Percentiles rank a stretch among this genome's conserved stretches.
phyloP scores from a whole-genome alignment of 257 asterid species.

The Scutellaria barbata region DNA sequence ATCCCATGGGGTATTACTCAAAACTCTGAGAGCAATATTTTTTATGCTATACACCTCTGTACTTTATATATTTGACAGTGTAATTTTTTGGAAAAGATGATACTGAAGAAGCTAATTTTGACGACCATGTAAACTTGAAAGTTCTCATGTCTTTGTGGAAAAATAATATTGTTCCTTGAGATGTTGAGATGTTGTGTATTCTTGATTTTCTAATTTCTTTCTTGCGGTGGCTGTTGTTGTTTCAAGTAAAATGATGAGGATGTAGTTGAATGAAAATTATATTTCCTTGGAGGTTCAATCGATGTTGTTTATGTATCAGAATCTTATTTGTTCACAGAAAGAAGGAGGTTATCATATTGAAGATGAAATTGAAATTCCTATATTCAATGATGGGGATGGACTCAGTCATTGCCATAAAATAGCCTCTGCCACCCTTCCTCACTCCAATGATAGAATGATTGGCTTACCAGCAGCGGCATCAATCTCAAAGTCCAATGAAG shows the following conservation, averaged over 20 bases:
- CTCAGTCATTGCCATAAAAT: slow-evolving; percentile 32
- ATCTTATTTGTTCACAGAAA: slow-evolving; percentile 48
- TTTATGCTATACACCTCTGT: slow-evolving; percentile 4
- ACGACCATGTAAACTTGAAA: not conserved
- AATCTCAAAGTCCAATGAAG: slow-evolving; percentile 52
- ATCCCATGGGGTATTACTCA: slow-evolving; percentile 47
- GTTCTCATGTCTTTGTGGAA: slow-evolving; percentile 18
- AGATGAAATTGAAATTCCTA: slow-evolving; percentile 74
- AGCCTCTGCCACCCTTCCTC: slow-evolving; percentile 35
- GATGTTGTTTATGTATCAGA: slow-evolving; percentile 36
- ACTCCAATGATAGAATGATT: slow-evolving; percentile 38
- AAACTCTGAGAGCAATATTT: slow-evolving; percentile 26
- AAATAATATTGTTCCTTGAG: slow-evolving; percentile 10
- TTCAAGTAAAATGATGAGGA: slow-evolving; percentile 18
- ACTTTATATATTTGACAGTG: slow-evolving; percentile 10
- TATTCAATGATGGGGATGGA: slow-evolving; percentile 48
- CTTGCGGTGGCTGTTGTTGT: slow-evolving; percentile 1
- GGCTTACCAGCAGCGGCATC: slow-evolving; percentile 41
- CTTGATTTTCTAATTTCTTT: not conserved
- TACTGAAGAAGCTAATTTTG: slow-evolving; percentile 5
- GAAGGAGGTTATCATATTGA: slow-evolving; percentile 43
- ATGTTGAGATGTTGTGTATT: slow-evolving; percentile 1
- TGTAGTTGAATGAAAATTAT: slow-evolving; percentile 1
- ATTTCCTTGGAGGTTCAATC: slow-evolving; percentile 20
- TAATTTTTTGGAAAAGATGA: slow-evolving; percentile 17